phyloP scores from a whole-genome alignment of 805 yeast species.

The Schwanniomyces yamadae region DNA sequence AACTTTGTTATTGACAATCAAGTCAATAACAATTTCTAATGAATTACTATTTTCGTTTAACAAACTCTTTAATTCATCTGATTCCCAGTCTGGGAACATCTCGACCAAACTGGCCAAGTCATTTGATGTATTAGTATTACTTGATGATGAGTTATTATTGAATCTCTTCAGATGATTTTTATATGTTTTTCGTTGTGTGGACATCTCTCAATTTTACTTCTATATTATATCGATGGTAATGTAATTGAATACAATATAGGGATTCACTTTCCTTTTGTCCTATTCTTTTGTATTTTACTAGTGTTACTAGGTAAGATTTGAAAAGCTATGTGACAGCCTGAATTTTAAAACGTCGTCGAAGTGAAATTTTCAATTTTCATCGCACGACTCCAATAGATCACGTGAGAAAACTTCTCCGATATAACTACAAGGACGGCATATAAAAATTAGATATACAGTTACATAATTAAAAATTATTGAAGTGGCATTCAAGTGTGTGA shows the following conservation, averaged over 20 bases:
- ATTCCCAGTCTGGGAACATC: constrained; percentile 93
- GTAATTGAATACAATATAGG: constrained; percentile 6
- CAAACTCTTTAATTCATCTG: constrained; percentile 75
- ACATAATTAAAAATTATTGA: no score
- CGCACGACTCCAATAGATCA: constrained; percentile 1
- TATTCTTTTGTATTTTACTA: no score
- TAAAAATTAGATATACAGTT: no score
- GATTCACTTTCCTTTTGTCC: constrained; percentile 2
- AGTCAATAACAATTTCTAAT: constrained; percentile 76
- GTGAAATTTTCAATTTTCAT: constrained; percentile 1
- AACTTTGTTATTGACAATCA: constrained; percentile 87
- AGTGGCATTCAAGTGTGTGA: no score
- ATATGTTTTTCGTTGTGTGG: constrained; percentile 38
- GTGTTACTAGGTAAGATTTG: no score
- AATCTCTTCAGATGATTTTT: constrained; percentile 49
- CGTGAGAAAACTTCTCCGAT: no score
- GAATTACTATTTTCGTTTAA: constrained; percentile 72
- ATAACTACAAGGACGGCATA: not conserved
- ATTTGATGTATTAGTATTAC: constrained; percentile 17
- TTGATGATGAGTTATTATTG: constrained; percentile 16
- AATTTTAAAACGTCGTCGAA: constrained; percentile 4
- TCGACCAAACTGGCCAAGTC: constrained; percentile 65
- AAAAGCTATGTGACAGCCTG: no score
- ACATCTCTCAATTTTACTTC: constrained; percentile 12
- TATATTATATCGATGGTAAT: constrained; percentile 6